Evolutionary conservation across 768 basidiomycete species (phyloP).

Genomic region (Mycena maculata): DNA sequence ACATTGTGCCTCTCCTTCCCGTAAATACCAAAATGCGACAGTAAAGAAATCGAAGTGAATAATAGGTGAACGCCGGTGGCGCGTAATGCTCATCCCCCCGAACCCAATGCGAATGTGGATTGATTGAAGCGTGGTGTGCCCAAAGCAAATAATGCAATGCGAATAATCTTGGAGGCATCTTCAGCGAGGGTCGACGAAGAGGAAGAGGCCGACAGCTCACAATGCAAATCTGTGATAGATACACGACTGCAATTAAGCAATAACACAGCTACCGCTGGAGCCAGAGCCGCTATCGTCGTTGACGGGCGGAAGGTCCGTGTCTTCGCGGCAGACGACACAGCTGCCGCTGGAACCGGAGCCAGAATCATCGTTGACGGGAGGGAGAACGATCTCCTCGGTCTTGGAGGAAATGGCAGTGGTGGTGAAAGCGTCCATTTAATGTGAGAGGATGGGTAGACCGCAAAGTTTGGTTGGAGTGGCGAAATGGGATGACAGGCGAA

Average conservation of each 20-base stretch:
- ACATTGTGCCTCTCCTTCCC: too few relatives aligned
- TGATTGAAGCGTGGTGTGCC: too few relatives aligned
- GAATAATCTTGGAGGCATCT: neutral
- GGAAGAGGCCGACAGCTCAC: neutral
- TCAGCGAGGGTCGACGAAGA: neutral
- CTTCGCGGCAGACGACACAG: constrained; percentile 32
- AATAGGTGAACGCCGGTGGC: neutral
- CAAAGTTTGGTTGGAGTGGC: constrained; percentile 9
- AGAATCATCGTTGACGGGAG: constrained; percentile 32
- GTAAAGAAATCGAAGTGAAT: constrained; percentile 17
- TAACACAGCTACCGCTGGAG: too few relatives aligned
- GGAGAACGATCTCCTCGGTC: constrained; percentile 28
- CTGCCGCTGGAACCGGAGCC: too few relatives aligned
- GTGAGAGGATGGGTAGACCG: neutral
- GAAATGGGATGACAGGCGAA: neutral
- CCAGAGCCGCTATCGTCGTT: constrained; percentile 25
- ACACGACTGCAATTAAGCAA: constrained; percentile 1
- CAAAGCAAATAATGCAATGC: constrained; percentile 1
- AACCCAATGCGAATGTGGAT: constrained; percentile 1
- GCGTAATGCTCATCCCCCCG: constrained; percentile 6
- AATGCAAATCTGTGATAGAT: neutral
- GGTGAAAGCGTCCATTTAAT: constrained; percentile 30
- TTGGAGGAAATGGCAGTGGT: constrained; percentile 25
- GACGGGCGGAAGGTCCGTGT: constrained; percentile 20
- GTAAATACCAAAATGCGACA: neutral